Evolutionary conservation across 2,329 filamentous ascomycete species (phyloP).

Genomic region (Chrysoporthe austroafricana): DNA sequence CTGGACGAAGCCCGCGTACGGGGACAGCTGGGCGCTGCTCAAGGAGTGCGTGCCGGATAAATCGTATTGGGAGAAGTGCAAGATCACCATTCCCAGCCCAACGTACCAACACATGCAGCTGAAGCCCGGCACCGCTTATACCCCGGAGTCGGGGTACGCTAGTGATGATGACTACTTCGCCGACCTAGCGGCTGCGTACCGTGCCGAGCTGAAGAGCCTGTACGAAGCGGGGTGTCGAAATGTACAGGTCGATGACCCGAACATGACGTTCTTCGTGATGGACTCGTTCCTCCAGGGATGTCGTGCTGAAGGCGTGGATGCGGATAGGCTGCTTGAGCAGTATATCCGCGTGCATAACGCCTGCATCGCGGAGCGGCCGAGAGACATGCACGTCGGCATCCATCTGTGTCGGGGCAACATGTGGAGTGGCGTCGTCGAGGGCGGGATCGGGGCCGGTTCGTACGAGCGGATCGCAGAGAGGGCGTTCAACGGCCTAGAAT

Average conservation of each 20-base stretch:
- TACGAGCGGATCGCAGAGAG: slow-evolving; percentile 56
- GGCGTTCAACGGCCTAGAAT: slow-evolving; percentile 52
- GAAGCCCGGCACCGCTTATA: slow-evolving; percentile 10
- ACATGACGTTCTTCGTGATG: slow-evolving; percentile 61
- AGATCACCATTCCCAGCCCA: slow-evolving; percentile 19
- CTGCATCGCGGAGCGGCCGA: slow-evolving; percentile 44
- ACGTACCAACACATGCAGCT: slow-evolving; percentile 21
- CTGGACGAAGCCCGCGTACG: slow-evolving; percentile 12
- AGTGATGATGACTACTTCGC: slow-evolving; percentile 56
- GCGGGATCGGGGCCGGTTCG: slow-evolving; percentile 52
- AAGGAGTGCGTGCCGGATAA: neutral
- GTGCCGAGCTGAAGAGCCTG: slow-evolving; percentile 54
- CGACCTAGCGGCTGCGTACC: slow-evolving; percentile 58
- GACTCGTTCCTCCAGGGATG: slow-evolving; percentile 56
- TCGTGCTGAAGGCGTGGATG: slow-evolving; percentile 49
- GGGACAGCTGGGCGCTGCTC: slow-evolving; percentile 11
- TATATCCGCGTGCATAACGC: slow-evolving; percentile 68
- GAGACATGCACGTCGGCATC: slow-evolving; percentile 65
- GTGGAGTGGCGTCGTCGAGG: slow-evolving; percentile 42
- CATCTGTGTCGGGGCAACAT: slow-evolving; percentile 58
- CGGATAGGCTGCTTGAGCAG: slow-evolving; percentile 31
- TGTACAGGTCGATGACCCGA: slow-evolving; percentile 60
- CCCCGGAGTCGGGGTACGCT: slow-evolving; percentile 11
- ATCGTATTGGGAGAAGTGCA: slow-evolving; percentile 7
- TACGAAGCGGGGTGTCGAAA: slow-evolving; percentile 57